Conservation (phyloP, 2,329 filamentous ascomycete genomes). For the Fusarium clavum region DNA sequence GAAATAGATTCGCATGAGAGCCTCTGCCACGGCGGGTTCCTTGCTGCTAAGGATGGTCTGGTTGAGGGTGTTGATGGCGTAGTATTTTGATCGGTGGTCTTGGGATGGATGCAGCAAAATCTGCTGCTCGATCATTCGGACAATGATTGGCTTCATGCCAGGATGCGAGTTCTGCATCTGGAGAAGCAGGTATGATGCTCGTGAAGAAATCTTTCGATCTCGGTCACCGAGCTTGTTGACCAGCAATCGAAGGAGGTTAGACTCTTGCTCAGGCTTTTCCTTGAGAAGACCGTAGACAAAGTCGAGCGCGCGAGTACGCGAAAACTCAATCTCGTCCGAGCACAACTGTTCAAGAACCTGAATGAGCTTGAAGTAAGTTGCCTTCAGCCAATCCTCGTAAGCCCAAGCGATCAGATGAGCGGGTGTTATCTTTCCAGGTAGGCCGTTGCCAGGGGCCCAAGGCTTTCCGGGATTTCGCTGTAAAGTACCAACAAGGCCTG, state of each 20-base stretch:
- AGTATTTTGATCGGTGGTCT: constrained; percentile 90
- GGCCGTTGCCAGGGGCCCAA: constrained; percentile 76
- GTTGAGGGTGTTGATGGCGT: constrained; percentile 95
- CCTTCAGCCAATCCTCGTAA: constrained; percentile 96
- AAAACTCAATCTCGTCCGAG: constrained; percentile 94
- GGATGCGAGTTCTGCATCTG: constrained; percentile 91
- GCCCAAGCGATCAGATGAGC: constrained; percentile 87
- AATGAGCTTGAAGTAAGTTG: constrained; percentile 90
- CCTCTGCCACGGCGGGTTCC: constrained; percentile 83
- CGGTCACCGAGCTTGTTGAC: constrained; percentile 98
- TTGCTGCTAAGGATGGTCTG: constrained; percentile 91
- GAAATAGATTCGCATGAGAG: constrained; percentile 92
- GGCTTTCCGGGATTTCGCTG: constrained; percentile 66
- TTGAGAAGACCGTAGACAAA: constrained; percentile 92
- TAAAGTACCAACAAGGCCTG: constrained; percentile 77
- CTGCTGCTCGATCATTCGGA: constrained; percentile 87
- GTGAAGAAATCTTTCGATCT: constrained; percentile 93
- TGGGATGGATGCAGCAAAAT: constrained; percentile 89
- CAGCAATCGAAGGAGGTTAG: constrained; percentile 88
- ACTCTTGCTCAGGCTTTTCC: constrained; percentile 97
- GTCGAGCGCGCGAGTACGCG: constrained; percentile 86
- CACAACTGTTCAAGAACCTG: constrained; percentile 94
- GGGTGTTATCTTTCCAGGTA: constrained; percentile 80
- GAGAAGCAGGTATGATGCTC: constrained; percentile 91
- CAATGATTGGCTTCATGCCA: constrained; percentile 90